Conservation (phyloP, 2,329 filamentous ascomycete species). For the Aspergillus arachidicola region DNA sequence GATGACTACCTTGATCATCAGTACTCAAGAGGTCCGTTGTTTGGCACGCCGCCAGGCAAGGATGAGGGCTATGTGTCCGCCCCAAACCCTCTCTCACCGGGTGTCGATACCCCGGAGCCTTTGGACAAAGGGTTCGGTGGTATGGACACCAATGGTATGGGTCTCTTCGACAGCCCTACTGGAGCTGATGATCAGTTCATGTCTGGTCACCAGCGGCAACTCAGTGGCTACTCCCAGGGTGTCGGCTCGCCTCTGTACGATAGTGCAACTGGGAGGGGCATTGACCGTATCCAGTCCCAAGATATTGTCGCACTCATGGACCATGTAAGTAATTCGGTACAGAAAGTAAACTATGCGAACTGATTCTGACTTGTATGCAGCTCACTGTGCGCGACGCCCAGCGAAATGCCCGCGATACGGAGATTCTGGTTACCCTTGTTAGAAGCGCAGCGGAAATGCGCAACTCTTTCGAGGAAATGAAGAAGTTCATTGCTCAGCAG, state of each 20-base stretch:
- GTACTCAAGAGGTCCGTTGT: conserved; percentile 40
- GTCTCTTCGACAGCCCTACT: conserved; percentile 52
- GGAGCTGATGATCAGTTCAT: conserved; percentile 68
- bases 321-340: conserved; percentile 62
- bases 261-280: conserved; percentile 79
- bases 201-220: conserved; percentile 61
- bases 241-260: conserved; percentile 91
- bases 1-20: conserved; percentile 41
- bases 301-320: conserved; percentile 98
- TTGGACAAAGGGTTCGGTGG: conserved; percentile 54
- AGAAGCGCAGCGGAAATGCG: conserved; percentile 96
- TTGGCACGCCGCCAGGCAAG: conserved; percentile 62
- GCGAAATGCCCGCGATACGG: conserved; percentile 91
- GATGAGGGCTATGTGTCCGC: conserved; percentile 94
- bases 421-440: conserved; percentile 92
- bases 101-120: conserved; percentile 50
- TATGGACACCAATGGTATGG: conserved; percentile 55
- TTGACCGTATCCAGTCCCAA: conserved; percentile 91
- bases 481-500: conserved; percentile 85
- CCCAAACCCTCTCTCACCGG: conserved; percentile 59
- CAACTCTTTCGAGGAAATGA: conserved; percentile 93
- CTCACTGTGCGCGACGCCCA: conserved; percentile 96
- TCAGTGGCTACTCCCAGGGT: conserved; percentile 89
- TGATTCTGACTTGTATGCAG: conserved; percentile 42
- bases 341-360: not conserved